phyloP scores from a whole-genome alignment of 1,284 basidiomycete genomes.

The Porogramme epimiltina region DNA sequence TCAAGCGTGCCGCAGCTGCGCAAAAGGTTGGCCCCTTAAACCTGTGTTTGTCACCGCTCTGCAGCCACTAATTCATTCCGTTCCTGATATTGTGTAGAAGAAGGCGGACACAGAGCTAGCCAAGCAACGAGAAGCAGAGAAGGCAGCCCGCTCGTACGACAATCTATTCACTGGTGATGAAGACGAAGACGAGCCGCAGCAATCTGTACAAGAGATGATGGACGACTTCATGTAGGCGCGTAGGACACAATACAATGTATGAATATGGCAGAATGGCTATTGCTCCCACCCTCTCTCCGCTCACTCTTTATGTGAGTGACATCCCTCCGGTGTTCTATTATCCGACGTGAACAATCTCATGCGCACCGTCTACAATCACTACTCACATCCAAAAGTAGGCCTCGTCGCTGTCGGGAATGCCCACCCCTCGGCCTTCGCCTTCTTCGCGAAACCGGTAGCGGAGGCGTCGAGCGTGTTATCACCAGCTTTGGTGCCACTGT shows the following conservation, averaged over 20 bases:
- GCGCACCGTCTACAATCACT: too few relatives aligned
- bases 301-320: too few relatives aligned
- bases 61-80: not conserved
- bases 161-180: not conserved
- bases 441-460: constrained; percentile 16
- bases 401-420: constrained; percentile 15
- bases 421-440: constrained; percentile 20
- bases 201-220: constrained; percentile 48
- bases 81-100: constrained; percentile 46
- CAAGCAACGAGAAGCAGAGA: constrained; percentile 70
- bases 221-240: constrained; percentile 46
- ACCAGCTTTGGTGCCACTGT: not conserved
- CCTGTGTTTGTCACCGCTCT: not conserved
- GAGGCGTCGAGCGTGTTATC: constrained; percentile 5
- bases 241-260: too few relatives aligned
- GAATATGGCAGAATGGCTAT: too few relatives aligned
- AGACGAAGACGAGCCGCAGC: constrained; percentile 11
- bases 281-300: too few relatives aligned
- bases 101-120: constrained; percentile 73
- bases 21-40: too few relatives aligned
- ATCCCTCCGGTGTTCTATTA: too few relatives aligned
- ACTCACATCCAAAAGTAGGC: constrained; percentile 10
- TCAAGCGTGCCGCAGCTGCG: constrained; percentile 65
- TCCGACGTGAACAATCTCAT: too few relatives aligned
- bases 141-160: constrained; percentile 54